A percentile compares a stretch with the other conserved stretches of the same genome.
phyloP scores from a whole-genome alignment of 2,329 filamentous ascomycete species.

The Colletotrichum costaricense region DNA sequence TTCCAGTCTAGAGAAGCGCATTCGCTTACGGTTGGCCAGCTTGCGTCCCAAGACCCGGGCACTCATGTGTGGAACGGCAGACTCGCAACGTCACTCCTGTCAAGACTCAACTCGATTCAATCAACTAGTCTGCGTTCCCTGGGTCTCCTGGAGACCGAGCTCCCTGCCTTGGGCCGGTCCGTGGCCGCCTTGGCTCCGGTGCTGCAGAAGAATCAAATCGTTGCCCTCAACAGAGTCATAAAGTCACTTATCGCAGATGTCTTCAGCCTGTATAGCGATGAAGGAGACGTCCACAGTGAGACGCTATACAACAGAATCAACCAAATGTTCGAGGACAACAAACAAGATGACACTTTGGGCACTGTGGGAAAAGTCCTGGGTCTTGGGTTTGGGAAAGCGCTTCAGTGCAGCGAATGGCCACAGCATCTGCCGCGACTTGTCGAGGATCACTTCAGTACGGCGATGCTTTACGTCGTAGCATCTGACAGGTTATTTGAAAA shows the following conservation, averaged over 20 bases:
- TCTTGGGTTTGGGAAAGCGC: neutral
- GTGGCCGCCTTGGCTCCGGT: constrained; percentile 61
- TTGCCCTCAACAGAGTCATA: constrained; percentile 60
- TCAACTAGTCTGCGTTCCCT: constrained; percentile 70
- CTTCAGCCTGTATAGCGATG: constrained; percentile 51
- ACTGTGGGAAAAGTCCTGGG: neutral
- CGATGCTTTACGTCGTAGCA: constrained; percentile 56
- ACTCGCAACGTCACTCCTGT: constrained; percentile 60
- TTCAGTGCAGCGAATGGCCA: constrained; percentile 45
- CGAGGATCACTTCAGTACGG: constrained; percentile 56
- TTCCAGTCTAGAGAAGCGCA: constrained; percentile 21
- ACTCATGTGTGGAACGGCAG: constrained; percentile 52
- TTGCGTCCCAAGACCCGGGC: constrained; percentile 22
- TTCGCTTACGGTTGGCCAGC: constrained; percentile 26
- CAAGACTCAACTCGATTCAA: constrained; percentile 62
- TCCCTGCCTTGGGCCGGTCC: constrained; percentile 69
- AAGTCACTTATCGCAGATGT: constrained; percentile 57
- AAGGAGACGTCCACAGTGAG: constrained; percentile 1
- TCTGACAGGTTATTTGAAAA: constrained; percentile 42
- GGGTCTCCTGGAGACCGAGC: constrained; percentile 72
- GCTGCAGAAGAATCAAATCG: constrained; percentile 61
- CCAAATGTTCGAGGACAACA: neutral
- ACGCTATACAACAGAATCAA: constrained; percentile 9
- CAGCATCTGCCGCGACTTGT: constrained; percentile 52
- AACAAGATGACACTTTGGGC: neutral